Percentiles rank a stretch among this genome's conserved stretches.
These are phyloP conservation scores for Bacidia rubella DNA, from an alignment of 495 filamentous ascomycete species.

Conservation along the genomic window DNA sequence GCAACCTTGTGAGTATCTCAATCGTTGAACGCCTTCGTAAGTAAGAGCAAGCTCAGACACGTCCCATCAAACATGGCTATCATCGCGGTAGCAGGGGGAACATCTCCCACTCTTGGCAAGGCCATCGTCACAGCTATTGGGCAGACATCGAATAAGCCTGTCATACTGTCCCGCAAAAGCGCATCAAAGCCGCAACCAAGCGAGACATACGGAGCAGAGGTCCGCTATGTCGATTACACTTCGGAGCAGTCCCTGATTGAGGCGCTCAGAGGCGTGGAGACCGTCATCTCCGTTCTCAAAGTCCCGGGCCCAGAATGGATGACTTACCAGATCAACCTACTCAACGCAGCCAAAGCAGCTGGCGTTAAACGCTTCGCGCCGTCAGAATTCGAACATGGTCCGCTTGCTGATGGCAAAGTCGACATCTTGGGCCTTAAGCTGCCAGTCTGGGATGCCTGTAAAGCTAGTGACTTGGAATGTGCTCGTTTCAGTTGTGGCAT, in stretches of 20 bases:
- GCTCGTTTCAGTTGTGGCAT: slow-evolving; percentile 20
- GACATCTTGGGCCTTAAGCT: slow-evolving; percentile 14
- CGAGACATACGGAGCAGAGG: slow-evolving; percentile 5
- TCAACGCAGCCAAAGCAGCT: slow-evolving; percentile 21
- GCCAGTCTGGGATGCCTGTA: slow-evolving; percentile 17
- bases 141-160: slow-evolving; percentile 4
- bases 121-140: slow-evolving; percentile 15
- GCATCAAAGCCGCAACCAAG: neutral
- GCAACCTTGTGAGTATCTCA: too few relatives aligned
- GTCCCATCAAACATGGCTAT: slow-evolving; percentile 2
- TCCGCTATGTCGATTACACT: slow-evolving; percentile 21
- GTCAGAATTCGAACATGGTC: slow-evolving; percentile 19
- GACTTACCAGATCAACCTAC: slow-evolving; percentile 19
- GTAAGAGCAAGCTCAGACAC: too few relatives aligned
- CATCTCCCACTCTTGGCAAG: slow-evolving; percentile 15
- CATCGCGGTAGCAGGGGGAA: slow-evolving; percentile 17
- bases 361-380: slow-evolving; percentile 25
- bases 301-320: slow-evolving; percentile 16
- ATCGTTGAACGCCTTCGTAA: too few relatives aligned
- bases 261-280: slow-evolving; percentile 18
- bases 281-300: slow-evolving; percentile 19
- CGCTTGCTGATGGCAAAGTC: slow-evolving; percentile 9
- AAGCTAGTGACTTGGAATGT: slow-evolving; percentile 19
- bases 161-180: neutral
- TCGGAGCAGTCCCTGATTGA: slow-evolving; percentile 14